Evolutionary conservation across 129 eudicot genomes (phyloP).

Genomic region (Escallonia rubra): DNA sequence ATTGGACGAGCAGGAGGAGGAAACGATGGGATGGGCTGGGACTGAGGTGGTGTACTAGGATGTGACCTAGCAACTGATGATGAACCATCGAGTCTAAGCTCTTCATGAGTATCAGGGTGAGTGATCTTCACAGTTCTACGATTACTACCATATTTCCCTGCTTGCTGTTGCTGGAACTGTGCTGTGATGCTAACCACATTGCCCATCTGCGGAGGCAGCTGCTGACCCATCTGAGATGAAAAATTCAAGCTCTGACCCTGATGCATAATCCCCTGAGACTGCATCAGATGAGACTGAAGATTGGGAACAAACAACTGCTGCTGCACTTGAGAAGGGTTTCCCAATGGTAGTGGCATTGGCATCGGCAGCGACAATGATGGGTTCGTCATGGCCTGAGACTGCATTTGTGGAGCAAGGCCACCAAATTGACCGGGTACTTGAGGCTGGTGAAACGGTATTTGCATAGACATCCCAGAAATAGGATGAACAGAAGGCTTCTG

Average conservation of each 20-base stretch:
- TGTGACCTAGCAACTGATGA: slow-evolving; percentile 48
- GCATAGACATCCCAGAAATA: slow-evolving; percentile 42
- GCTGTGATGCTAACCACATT: slow-evolving; percentile 50
- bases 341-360: slow-evolving; percentile 53
- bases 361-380: slow-evolving; percentile 54
- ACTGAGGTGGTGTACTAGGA: slow-evolving; percentile 48
- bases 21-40: slow-evolving; percentile 51
- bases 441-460: slow-evolving; percentile 58
- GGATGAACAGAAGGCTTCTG: slow-evolving; percentile 65
- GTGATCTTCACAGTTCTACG: slow-evolving; percentile 89
- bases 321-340: slow-evolving; percentile 49
- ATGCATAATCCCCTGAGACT: slow-evolving; percentile 72
- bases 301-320: slow-evolving; percentile 50
- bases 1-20: slow-evolving; percentile 38
- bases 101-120: slow-evolving; percentile 89
- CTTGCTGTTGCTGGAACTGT: slow-evolving; percentile 62
- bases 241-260: slow-evolving; percentile 57
- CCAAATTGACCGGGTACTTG: slow-evolving; percentile 58
- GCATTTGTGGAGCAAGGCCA: slow-evolving; percentile 70
- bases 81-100: slow-evolving; percentile 54
- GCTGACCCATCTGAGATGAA: slow-evolving; percentile 56
- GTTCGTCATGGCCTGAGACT: slow-evolving; percentile 56
- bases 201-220: slow-evolving; percentile 55
- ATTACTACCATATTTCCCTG: slow-evolving; percentile 37
- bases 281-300: slow-evolving; percentile 70